Conservation (phyloP, 495 filamentous ascomycete species). For the Daldinia loculata region DNA sequence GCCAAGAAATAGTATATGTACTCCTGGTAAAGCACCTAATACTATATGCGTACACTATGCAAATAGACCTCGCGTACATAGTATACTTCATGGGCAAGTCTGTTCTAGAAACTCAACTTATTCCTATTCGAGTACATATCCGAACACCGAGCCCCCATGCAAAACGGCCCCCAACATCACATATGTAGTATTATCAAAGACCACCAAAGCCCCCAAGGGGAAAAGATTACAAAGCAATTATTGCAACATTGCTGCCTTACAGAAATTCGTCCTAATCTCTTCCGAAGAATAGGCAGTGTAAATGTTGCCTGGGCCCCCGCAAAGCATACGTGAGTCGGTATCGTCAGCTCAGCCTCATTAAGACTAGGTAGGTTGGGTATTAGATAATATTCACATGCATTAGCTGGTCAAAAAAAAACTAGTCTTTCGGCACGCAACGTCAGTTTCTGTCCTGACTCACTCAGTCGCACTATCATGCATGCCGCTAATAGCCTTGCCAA, state of each 20-base stretch:
- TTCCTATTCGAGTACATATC: constrained; percentile 28
- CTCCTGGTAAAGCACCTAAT: neutral
- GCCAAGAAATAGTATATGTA: neutral
- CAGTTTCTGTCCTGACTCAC: neutral
- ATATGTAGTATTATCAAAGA: neutral
- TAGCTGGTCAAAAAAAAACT: neutral
- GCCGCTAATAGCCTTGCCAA: neutral
- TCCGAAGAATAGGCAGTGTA: neutral
- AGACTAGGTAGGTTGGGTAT: neutral
- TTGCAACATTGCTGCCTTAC: constrained; percentile 7
- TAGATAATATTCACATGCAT: neutral
- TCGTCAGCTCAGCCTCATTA: constrained; percentile 18
- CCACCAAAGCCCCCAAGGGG: neutral
- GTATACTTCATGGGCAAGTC: constrained; percentile 4
- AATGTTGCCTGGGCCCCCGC: constrained; percentile 10
- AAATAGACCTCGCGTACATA: neutral
- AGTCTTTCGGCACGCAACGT: neutral
- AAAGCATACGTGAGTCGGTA: constrained; percentile 1
- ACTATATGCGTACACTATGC: too few species aligned
- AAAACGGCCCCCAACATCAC: neutral
- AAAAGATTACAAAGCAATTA: neutral
- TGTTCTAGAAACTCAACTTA: neutral
- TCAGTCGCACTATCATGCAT: neutral
- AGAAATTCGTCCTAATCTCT: neutral
- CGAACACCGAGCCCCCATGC: constrained; percentile 22